phyloP scores from a whole-genome alignment of 1,139 yeast species.

The Lodderomyces parapsilosis region DNA sequence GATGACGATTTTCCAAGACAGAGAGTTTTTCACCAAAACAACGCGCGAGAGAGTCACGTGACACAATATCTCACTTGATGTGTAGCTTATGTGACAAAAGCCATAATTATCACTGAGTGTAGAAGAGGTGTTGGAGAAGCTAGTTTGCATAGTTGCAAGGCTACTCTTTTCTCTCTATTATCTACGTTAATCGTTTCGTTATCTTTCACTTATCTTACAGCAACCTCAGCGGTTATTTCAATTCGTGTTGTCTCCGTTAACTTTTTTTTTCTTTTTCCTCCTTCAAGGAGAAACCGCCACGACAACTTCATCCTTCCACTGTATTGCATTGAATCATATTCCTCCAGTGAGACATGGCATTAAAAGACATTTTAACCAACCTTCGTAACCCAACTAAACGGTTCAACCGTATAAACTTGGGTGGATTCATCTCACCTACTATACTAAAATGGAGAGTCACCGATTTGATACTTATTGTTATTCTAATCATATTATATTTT shows the following conservation, averaged over 20 bases:
- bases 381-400: slow-evolving; percentile 4
- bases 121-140: background rate
- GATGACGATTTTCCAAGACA: background rate
- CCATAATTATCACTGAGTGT: no score
- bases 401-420: slow-evolving; percentile 52
- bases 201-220: background rate
- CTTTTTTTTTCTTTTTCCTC: background rate
- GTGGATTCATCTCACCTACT: slow-evolving; percentile 36
- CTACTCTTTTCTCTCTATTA: no score
- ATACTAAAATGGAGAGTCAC: slow-evolving; percentile 59
- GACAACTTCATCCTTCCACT: background rate
- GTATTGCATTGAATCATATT: slow-evolving; percentile 6
- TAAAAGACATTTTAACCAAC: slow-evolving; percentile 5
- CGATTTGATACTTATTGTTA: slow-evolving; percentile 47
- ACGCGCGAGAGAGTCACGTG: no score
- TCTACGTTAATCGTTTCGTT: no score
- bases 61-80: no score
- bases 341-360: no score
- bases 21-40: no score
- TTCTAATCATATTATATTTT: slow-evolving; percentile 43
- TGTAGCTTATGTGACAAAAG: no score
- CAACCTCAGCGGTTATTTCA: background rate
- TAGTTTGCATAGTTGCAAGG: no score
- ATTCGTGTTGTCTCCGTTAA: no score
- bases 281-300: background rate